Percentiles rank a stretch among this genome's conserved stretches.
phyloP scores from a whole-genome alignment of 2,329 filamentous ascomycete genomes.

The Cyphellophora attinorum region DNA sequence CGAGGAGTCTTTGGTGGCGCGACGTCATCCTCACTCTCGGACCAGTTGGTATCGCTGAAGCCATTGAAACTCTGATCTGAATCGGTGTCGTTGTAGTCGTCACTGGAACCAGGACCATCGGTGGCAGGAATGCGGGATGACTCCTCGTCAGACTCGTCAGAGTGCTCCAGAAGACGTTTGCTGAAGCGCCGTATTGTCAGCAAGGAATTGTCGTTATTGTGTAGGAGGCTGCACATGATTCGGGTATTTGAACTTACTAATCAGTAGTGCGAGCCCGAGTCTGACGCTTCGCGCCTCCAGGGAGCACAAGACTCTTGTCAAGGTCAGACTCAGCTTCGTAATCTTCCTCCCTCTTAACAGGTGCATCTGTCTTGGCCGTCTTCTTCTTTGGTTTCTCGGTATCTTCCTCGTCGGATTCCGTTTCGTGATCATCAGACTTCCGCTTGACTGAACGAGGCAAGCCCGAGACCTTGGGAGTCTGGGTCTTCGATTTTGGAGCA shows the following conservation, averaged over 20 bases:
- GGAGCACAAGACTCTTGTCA: not conserved
- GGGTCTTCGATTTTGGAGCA: too few relatives aligned
- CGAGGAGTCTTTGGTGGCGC: too few relatives aligned
- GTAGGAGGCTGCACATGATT: too few relatives aligned
- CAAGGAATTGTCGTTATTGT: too few relatives aligned
- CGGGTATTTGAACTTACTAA: too few relatives aligned
- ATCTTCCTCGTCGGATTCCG: not conserved
- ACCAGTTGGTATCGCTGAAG: too few relatives aligned
- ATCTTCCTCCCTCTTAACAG: not conserved
- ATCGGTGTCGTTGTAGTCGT: slow-evolving; percentile 1
- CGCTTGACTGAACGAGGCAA: too few relatives aligned
- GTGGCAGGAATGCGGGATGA: not conserved
- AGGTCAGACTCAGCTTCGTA: not conserved
- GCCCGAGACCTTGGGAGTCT: not conserved
- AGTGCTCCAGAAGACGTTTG: not conserved
- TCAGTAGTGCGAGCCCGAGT: too few relatives aligned
- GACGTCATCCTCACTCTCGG: too few relatives aligned
- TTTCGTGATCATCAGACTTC: not conserved
- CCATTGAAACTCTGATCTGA: not conserved
- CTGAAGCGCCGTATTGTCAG: too few relatives aligned
- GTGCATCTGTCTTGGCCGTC: not conserved
- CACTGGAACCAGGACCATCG: not conserved
- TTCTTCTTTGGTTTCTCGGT: not conserved
- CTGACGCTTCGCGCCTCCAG: not conserved
- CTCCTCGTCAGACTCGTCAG: not conserved